Evolutionary conservation across 2,329 filamentous ascomycete genomes (phyloP).

Genomic region (Botrytis medusae): DNA sequence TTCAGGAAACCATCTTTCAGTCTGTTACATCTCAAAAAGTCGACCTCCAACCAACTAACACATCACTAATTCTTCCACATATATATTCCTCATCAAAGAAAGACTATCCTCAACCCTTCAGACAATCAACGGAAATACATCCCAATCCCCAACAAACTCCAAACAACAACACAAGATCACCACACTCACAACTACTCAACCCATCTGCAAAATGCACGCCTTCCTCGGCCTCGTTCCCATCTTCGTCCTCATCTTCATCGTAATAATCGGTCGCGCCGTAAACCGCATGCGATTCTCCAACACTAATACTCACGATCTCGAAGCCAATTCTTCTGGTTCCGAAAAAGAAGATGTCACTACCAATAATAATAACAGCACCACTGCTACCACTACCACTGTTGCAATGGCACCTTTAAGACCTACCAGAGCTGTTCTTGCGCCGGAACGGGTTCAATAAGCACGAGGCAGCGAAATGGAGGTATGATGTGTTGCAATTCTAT

Average conservation of each 20-base stretch:
- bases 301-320: not conserved
- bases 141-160: not conserved
- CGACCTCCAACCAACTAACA: too few species aligned
- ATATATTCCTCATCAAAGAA: not conserved
- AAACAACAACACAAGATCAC: not conserved
- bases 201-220: not conserved
- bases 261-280: too few species aligned
- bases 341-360: not conserved
- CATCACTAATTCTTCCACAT: rapidly evolving
- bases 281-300: too few species aligned
- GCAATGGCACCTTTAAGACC: not conserved
- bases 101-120: rapidly evolving
- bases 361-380: not conserved
- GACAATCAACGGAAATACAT: not conserved
- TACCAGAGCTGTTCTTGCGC: not conserved
- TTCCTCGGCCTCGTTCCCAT: not conserved
- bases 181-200: not conserved
- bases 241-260: not conserved
- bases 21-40: not conserved
- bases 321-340: not conserved
- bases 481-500: not conserved
- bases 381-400: not conserved
- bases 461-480: not conserved
- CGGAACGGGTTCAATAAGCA: not conserved
- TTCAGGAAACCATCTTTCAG: too few species aligned